Evolutionary conservation across 768 basidiomycete genomes (phyloP), one percentile per base, ranked within the genome.

Genomic region (Hypholoma sublateritium): DNA sequence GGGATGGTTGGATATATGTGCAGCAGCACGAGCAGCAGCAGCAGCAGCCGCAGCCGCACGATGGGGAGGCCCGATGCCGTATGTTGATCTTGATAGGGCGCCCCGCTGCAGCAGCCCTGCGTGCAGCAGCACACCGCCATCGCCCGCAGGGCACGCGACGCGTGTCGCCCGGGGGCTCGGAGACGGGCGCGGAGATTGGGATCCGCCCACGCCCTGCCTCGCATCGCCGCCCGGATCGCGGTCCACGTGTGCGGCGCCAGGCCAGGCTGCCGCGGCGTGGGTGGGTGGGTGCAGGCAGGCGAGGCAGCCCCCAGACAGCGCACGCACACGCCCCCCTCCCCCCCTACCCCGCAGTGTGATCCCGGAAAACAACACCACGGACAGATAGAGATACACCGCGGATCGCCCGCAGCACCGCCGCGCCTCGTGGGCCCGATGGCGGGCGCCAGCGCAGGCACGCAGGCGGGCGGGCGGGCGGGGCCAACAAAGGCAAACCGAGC

Each of bases 1-100:
- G 5, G n/a, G n/a, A n/a, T n/a, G n/a, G n/a, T n/a, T n/a, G n/a
- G 2, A 32, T 32, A 32, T 32, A 5, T 32, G 28, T 28, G 25
- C 25, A 28, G 7, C 25, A 28, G 25, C 25, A 28, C 4, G 4
- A 28, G 25, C 28, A 35, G 55, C 54, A 16, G 28, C 57, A 28
- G n/a, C n/a, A 28, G 25, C 25, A 28, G 25, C 25, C 3, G 25
- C 28, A 35, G 55, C 54, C n/a, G 28, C 57, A 28, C 47, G 19
- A 52, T 53, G 36, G 50, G 51, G 55, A 39, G 45, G 48, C 45
- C 59, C 55, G 53, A 57, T 48, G 52, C 53, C 52, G 56, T 55
- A 58, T 54, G 58, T 59, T 54, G 60, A 57, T 55, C 53, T 55
- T 56, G 60, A 61, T 61, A 61, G 45, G 43, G 46, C 37, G 44